Conservation (phyloP, 148 eudicot genomes). For the Suaeda aralocaspica region DNA sequence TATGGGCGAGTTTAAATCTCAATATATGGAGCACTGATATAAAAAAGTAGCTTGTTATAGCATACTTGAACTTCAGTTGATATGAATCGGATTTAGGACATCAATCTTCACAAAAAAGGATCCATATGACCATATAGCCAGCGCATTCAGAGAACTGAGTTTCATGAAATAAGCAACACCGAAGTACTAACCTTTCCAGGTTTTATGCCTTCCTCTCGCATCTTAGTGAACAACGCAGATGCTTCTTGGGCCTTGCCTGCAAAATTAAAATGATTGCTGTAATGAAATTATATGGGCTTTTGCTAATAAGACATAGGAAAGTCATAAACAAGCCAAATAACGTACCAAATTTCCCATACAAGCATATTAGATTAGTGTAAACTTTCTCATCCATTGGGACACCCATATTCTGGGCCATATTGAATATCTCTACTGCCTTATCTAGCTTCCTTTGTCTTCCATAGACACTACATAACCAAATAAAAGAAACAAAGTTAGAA, state of each 20-base stretch:
- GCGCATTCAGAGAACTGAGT: background rate
- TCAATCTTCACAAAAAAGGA: background rate
- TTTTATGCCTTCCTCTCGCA: slow-evolving; percentile 77
- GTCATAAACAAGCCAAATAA: background rate
- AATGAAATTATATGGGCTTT: slow-evolving; percentile 3
- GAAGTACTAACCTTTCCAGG: slow-evolving; percentile 68
- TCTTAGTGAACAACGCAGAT: slow-evolving; percentile 51
- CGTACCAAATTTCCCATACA: slow-evolving; percentile 77
- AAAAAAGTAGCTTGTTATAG: too few species aligned
- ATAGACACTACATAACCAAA: slow-evolving; percentile 60
- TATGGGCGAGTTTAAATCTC: too few species aligned
- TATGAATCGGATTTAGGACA: background rate
- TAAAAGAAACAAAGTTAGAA: slow-evolving; percentile 14
- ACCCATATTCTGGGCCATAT: slow-evolving; percentile 49
- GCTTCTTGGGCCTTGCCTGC: slow-evolving; percentile 75
- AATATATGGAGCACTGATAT: too few species aligned
- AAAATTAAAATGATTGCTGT: slow-evolving; percentile 8
- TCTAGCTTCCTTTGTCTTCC: slow-evolving; percentile 62
- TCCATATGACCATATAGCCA: background rate
- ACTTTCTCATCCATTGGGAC: slow-evolving; percentile 74
- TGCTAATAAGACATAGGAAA: background rate
- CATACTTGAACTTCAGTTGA: too few species aligned
- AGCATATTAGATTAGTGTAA: slow-evolving; percentile 69
- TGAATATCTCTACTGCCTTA: slow-evolving; percentile 71
- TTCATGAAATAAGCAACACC: background rate